phyloP scores from a whole-genome alignment of 2,329 filamentous ascomycete species.

The Fulvia fulva region DNA sequence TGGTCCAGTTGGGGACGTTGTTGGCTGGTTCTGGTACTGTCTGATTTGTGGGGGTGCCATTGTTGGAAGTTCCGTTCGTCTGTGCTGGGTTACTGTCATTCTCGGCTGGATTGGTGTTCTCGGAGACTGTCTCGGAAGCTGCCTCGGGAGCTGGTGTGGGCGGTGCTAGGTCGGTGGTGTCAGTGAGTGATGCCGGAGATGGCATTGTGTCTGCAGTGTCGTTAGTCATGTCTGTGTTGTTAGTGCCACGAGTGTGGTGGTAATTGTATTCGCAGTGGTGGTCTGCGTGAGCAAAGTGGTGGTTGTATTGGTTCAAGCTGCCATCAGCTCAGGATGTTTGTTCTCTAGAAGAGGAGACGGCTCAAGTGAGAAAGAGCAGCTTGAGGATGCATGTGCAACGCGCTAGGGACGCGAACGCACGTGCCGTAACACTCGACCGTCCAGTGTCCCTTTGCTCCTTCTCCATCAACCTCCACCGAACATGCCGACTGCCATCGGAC shows the following conservation, averaged over 20 bases:
- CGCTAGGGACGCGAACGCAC: neutral
- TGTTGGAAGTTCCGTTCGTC: neutral
- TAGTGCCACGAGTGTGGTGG: neutral
- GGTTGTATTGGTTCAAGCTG: neutral
- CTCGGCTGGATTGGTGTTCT: neutral
- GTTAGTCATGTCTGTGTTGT: neutral
- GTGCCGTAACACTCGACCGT: neutral
- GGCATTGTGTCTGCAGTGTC: neutral
- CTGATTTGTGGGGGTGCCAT: neutral
- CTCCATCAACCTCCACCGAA: no score
- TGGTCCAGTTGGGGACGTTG: neutral
- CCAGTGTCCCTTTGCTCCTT: no score
- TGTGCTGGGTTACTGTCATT: neutral
- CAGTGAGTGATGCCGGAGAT: neutral
- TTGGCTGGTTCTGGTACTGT: neutral
- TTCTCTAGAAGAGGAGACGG: neutral
- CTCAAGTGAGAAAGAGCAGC: neutral
- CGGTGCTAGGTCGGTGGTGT: neutral
- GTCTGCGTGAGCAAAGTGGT: neutral
- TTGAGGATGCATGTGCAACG: neutral
- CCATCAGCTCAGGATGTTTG: neutral
- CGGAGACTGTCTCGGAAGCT: neutral
- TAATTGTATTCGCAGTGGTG: neutral
- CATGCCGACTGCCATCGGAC: no score
- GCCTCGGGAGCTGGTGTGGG: neutral